Percentiles rank a stretch among this genome's conserved stretches.
These are phyloP conservation scores for Boletales sp. DNA, from an alignment of 768 basidiomycete genomes.

Conservation along the genomic window DNA sequence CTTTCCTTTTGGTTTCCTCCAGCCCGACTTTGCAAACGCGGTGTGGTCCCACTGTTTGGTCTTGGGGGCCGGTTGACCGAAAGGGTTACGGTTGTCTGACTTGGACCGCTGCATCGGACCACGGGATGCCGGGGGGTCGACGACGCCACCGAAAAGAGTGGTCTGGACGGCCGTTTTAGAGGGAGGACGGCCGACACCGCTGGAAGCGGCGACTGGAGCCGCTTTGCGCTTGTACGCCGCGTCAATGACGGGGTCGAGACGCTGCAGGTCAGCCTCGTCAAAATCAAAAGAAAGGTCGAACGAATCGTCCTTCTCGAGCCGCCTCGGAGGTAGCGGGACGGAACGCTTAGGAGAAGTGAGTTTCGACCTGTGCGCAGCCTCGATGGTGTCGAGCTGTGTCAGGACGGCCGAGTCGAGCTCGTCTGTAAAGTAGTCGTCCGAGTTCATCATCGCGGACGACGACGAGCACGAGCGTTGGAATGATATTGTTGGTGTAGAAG, in stretches of 20 bases:
- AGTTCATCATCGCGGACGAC: constrained; percentile 51
- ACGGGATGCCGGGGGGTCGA: constrained; percentile 35
- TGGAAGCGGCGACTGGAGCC: constrained; percentile 40
- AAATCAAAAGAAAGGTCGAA: constrained; percentile 57
- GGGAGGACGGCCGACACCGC: constrained; percentile 19
- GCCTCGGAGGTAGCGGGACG: constrained; percentile 11
- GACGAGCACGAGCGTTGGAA: not conserved
- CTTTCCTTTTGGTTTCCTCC: constrained; percentile 53
- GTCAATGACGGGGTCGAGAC: constrained; percentile 51
- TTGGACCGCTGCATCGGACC: constrained; percentile 40
- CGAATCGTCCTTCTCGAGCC: constrained; percentile 38
- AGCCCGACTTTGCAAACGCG: constrained; percentile 77
- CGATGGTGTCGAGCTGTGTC: constrained; percentile 64
- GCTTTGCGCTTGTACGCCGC: constrained; percentile 42
- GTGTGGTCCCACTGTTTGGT: constrained; percentile 92
- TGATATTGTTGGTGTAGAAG: not conserved
- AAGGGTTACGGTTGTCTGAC: constrained; percentile 38
- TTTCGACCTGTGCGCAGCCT: constrained; percentile 48
- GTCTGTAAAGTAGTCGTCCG: constrained; percentile 72
- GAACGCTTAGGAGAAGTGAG: constrained; percentile 6
- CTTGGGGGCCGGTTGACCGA: constrained; percentile 57
- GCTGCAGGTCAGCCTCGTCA: constrained; percentile 50
- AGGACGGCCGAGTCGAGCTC: constrained; percentile 60
- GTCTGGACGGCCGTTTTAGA: constrained; percentile 51
- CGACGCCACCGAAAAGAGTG: constrained; percentile 63